phyloP scores from a whole-genome alignment of 2,329 filamentous ascomycete genomes.

The Verticillium tricorpus region DNA sequence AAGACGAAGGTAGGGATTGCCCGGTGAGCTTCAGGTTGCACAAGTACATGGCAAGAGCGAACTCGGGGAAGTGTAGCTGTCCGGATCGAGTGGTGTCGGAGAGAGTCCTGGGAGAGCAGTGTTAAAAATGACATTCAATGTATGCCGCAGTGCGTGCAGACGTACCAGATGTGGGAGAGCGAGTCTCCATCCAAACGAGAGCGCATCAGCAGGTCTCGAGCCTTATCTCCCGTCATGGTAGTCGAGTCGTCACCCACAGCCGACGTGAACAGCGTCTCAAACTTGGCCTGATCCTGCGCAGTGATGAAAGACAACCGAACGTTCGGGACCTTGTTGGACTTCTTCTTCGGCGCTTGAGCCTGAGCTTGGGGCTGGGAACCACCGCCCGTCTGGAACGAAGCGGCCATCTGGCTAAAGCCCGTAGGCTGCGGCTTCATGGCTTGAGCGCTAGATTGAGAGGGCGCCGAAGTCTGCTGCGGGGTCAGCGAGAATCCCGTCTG shows the following conservation, averaged over 20 bases:
- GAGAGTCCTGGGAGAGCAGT: conserved; percentile 59
- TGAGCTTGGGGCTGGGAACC: conserved; percentile 30
- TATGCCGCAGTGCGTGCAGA: neutral
- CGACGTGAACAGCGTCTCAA: conserved; percentile 96
- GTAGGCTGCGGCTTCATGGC: conserved; percentile 63
- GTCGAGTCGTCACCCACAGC: conserved; percentile 80
- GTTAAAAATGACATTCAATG: conserved; percentile 14
- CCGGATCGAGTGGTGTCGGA: conserved; percentile 95
- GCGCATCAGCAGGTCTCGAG: conserved; percentile 79
- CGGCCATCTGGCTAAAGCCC: conserved; percentile 62
- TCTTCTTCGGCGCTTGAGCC: conserved; percentile 41
- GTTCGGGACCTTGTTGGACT: conserved; percentile 77
- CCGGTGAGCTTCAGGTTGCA: conserved; percentile 91
- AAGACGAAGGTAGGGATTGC: conserved; percentile 66
- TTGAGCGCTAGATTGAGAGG: conserved; percentile 45
- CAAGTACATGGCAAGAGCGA: conserved; percentile 96
- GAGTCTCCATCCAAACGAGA: conserved; percentile 85
- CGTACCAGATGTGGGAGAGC: conserved; percentile 87
- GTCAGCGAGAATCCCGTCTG: conserved; percentile 41
- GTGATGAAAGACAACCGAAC: conserved; percentile 96
- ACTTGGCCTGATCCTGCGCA: conserved; percentile 89
- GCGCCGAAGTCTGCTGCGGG: conserved; percentile 44
- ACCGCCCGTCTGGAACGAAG: conserved; percentile 55
- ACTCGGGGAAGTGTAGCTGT: conserved; percentile 94
- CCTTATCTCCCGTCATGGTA: conserved; percentile 89